Evolutionary conservation across 1,284 basidiomycete species (phyloP).

Genomic region (Retiboletus flavoniger): DNA sequence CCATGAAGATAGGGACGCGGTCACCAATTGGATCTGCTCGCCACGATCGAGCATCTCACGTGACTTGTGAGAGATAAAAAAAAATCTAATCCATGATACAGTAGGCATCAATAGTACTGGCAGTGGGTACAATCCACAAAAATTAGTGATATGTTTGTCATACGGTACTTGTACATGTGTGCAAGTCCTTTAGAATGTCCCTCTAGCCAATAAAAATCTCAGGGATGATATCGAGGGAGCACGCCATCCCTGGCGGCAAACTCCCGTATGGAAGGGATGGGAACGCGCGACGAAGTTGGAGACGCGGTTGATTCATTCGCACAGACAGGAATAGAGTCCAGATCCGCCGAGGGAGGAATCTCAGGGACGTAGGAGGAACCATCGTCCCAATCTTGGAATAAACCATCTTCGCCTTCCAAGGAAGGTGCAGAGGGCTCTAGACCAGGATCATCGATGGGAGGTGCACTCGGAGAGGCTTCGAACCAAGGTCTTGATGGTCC

Average conservation of each 20-base stretch:
- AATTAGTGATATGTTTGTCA: slow-evolving; percentile 29
- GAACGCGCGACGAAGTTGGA: neutral
- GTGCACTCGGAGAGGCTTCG: slow-evolving; percentile 36
- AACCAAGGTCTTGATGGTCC: slow-evolving; percentile 48
- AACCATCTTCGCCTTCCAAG: slow-evolving; percentile 31
- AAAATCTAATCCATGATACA: neutral
- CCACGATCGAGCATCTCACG: slow-evolving; percentile 4
- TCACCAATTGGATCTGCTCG: neutral
- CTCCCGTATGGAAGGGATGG: slow-evolving; percentile 3
- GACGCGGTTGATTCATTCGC: neutral
- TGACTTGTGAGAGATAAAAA: slow-evolving; percentile 3
- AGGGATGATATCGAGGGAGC: slow-evolving; percentile 33
- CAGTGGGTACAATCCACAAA: slow-evolving; percentile 1
- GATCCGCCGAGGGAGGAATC: neutral
- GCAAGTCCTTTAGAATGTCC: slow-evolving; percentile 11
- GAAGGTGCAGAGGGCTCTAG: slow-evolving; percentile 39
- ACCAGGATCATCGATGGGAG: slow-evolving; percentile 26
- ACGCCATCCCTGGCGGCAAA: slow-evolving; percentile 14
- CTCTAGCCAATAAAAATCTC: slow-evolving; percentile 10
- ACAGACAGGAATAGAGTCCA: neutral
- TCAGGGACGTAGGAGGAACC: slow-evolving; percentile 6
- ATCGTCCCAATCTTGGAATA: slow-evolving; percentile 25
- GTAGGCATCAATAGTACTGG: neutral
- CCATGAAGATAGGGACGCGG: neutral
- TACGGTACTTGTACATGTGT: slow-evolving; percentile 26